Evolutionary conservation across 2,329 filamentous ascomycete species (phyloP).

Genomic region (Microcyclosporella mali): DNA sequence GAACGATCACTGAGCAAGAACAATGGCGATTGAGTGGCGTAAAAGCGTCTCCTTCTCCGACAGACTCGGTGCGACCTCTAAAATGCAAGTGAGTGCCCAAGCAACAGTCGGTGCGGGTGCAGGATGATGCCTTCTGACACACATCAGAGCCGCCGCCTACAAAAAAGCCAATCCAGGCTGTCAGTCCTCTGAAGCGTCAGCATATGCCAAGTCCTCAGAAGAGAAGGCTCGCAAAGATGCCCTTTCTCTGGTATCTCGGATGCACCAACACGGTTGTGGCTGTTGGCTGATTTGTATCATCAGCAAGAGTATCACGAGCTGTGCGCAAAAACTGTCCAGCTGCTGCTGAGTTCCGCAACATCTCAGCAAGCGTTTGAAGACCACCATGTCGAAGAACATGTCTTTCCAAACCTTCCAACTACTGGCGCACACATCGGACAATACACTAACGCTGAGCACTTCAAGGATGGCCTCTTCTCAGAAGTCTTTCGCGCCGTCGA

Average conservation of each 20-base stretch:
- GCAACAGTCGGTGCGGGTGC: background rate
- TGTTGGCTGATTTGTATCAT: slow-evolving; percentile 26
- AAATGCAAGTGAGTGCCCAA: slow-evolving; percentile 41
- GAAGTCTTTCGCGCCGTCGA: slow-evolving; percentile 66
- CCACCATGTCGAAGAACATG: slow-evolving; percentile 25
- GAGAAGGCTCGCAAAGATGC: slow-evolving; percentile 56
- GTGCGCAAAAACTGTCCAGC: slow-evolving; percentile 30
- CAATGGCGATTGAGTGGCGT: slow-evolving; percentile 36
- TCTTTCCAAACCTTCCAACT: slow-evolving; percentile 29
- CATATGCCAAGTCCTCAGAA: slow-evolving; percentile 61
- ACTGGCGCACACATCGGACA: slow-evolving; percentile 45
- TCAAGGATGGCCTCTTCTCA: slow-evolving; percentile 68
- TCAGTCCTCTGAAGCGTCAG: slow-evolving; percentile 44
- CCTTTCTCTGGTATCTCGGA: slow-evolving; percentile 47
- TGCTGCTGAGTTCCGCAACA: slow-evolving; percentile 30
- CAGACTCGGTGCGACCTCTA: slow-evolving; percentile 38
- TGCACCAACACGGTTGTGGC: slow-evolving; percentile 1
- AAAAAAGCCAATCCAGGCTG: slow-evolving; percentile 41
- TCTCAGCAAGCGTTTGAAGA: slow-evolving; percentile 18
- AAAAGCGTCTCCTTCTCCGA: slow-evolving; percentile 40
- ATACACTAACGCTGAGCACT: slow-evolving; percentile 52
- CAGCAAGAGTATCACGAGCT: slow-evolving; percentile 53
- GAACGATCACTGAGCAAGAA: too few species aligned
- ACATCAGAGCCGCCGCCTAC: slow-evolving; percentile 44
- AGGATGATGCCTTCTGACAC: slow-evolving; percentile 8